Evolutionary conservation across 106 monocot genomes (phyloP), one percentile per base, ranked within the genome.

Genomic region (Posidonia australis): DNA sequence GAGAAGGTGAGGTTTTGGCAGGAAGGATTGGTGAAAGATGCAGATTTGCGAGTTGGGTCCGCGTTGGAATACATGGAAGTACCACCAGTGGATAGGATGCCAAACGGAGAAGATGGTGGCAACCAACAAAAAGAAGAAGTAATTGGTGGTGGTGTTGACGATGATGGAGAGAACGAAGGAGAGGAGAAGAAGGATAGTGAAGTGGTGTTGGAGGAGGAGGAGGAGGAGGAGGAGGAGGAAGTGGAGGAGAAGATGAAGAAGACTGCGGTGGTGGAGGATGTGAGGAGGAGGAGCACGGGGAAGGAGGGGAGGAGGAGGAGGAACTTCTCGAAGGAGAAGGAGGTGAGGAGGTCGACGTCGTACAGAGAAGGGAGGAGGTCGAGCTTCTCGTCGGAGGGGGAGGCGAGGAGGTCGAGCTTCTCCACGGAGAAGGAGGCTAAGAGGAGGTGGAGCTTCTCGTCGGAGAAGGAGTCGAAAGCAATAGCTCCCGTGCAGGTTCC

Each of bases 361-460:
- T 69, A 68, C 21, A 56, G 70, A 19, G 68, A 62, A 7, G 14
- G 86, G 69, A 29, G 67, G 67, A 52, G 77, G 32, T 60, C 70
- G 25, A 60, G 60, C 24, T 60, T 70, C 41, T 70, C 59, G 23
- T 42, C 55, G 56, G 68, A 68, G 44, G 45, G 44, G 12, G 68
- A 58, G 10, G 58, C 57, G 11, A 74, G 45, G 32, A 54, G 80
- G 62, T 73, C 77, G 24, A 72, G 76, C 66, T 69, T 60, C 24
- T 75, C 77, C 0, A 54, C 48, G 30, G 74, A 76, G 51, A 77
- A 81, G 17, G 83, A 73, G 75, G 78, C 70, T 4, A 68, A 26
- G 54, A 67, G 81, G 56, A 72, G 90, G 70, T 78, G 83, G 53
- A 90, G 90, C 69, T 86, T 90, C 74, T 91, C 86, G 3, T 70